Evolutionary conservation across 306 rosid genomes (phyloP), one percentile per base, ranked within the genome.

Genomic region (Prunus padus): DNA sequence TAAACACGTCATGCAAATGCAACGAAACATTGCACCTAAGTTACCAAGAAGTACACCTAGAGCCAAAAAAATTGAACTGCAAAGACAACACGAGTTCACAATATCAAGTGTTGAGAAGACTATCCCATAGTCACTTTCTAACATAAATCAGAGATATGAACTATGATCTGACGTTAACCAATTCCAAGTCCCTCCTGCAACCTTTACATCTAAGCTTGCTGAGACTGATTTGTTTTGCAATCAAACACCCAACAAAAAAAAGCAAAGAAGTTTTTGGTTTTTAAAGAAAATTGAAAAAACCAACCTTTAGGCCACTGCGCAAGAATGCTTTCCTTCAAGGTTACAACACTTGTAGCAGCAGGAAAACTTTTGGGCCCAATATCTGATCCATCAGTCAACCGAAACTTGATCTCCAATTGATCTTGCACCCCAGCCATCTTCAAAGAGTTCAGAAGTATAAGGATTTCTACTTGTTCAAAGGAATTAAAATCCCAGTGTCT

Each of bases 231-330:
- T 22, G 8, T 61, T 61, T 28, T 12, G 45, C 26, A 42, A 66
- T 22, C 16, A 64, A 63, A 77, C 40, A 40, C 77, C 33, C 37
- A 31, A 31, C 37, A 31, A 31, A 23, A 14, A 70, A 49, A 23
- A 42, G 28, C 25, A 23, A 70, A 25, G 28, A 33, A 61, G 7
- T 15, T 10, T 61, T 25, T 30, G 49, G 45, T 14, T 31, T 14
- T 22, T 16, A 18, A 31, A 23, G 18, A 56, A 70, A 54, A 54
- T 72, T 18, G 23, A 22, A 26, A 60, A 68, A 54, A 74, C 80
- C 69, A 82, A 93, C 98, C 98, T 89, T 89, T 89, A 74, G 98
- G 98, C 98, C 98, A 93, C 60, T 90, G 95, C 30, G 93, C 84
- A 82, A 93, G 89, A 82, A 93, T 77, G 70, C 84, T 89, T 86